Conservation (phyloP, 2,329 filamentous ascomycete species). For the Talaromyces sp. region DNA sequence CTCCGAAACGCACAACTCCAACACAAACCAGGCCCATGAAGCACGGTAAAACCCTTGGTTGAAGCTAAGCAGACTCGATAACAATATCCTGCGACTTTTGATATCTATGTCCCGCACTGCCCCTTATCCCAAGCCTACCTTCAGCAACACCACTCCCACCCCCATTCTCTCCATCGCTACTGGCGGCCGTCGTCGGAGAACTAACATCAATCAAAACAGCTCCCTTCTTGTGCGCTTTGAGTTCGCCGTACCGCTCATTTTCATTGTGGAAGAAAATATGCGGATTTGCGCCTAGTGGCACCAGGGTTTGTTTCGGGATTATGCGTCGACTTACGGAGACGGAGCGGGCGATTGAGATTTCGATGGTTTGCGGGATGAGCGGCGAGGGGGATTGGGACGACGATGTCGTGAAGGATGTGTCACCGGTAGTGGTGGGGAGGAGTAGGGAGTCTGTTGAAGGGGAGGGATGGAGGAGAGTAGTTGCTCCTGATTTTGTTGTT, state of each 20-base stretch:
- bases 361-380: conserved; percentile 22
- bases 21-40: neutral
- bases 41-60: neutral
- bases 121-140: neutral
- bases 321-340: conserved; percentile 33
- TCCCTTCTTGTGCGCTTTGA: conserved; percentile 25
- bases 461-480: neutral
- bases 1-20: neutral
- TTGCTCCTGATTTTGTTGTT: neutral
- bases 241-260: conserved; percentile 27
- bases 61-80: conserved; percentile 27
- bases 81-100: conserved; percentile 32
- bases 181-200: neutral
- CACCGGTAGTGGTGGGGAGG: neutral
- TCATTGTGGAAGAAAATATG: conserved; percentile 25
- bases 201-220: conserved; percentile 30
- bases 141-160: neutral
- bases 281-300: conserved; percentile 27
- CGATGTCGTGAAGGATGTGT: neutral
- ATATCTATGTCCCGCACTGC: conserved; percentile 27
- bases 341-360: conserved; percentile 40
- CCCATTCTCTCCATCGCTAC: too few species aligned
- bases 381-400: conserved; percentile 12
- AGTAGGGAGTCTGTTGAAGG: neutral
- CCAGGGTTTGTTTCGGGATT: conserved; percentile 35